phyloP scores from a whole-genome alignment of 192 early-diverging fungal genomes.

The Coemansia reversa region DNA sequence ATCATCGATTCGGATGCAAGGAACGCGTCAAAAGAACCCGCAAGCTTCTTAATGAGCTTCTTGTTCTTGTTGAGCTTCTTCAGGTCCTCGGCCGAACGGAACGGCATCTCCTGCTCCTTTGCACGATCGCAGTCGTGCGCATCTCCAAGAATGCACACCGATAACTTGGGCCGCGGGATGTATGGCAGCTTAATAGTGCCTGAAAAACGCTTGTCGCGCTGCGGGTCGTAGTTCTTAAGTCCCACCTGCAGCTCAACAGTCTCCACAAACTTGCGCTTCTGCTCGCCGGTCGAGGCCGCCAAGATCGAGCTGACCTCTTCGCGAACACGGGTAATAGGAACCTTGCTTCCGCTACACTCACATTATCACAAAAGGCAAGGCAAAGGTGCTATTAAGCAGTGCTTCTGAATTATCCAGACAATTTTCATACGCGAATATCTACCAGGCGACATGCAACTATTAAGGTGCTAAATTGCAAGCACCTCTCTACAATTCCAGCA shows the following conservation, averaged over 20 bases:
- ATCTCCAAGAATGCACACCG: slow-evolving; percentile 94
- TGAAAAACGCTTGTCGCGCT: slow-evolving; percentile 99
- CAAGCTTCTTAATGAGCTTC: slow-evolving; percentile 99
- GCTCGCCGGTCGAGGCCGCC: slow-evolving; percentile 72
- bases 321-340: slow-evolving; percentile 87
- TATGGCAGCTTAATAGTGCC: slow-evolving; percentile 93
- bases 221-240: slow-evolving; percentile 99
- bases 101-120: slow-evolving; percentile 86
- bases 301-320: slow-evolving; percentile 71
- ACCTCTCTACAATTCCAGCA: too few relatives aligned
- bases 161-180: slow-evolving; percentile 93
- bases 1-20: slow-evolving; percentile 95
- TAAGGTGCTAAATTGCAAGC: not conserved
- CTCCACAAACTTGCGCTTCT: slow-evolving; percentile 94
- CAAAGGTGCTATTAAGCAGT: too few relatives aligned
- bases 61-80: slow-evolving; percentile 99
- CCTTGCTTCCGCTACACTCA: slow-evolving; percentile 61
- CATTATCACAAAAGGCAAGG: not conserved
- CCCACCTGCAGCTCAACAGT: slow-evolving; percentile 98
- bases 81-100: slow-evolving; percentile 93
- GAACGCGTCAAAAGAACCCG: slow-evolving; percentile 98
- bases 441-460: not conserved
- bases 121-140: slow-evolving; percentile 95
- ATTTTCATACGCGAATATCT: too few relatives aligned
- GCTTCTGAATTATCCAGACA: too few relatives aligned